Base-by-base conservation (phyloP, 495 filamentous ascomycete genomes). In the Annulohypoxylon maeteangense region DNA sequence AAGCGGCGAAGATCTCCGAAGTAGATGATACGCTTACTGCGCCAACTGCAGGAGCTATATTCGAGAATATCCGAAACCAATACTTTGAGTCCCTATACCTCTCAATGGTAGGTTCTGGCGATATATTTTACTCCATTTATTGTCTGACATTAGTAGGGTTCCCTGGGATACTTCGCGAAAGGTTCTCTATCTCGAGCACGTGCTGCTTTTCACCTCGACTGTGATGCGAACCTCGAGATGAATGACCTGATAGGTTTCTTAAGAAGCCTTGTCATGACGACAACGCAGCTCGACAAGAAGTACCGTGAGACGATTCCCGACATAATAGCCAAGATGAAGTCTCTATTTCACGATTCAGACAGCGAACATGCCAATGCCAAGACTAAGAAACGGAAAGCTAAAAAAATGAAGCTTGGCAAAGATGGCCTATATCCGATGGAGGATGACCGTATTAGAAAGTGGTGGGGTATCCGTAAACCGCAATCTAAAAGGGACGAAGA, bases 121-220 rank as follows among this genome's bases (percentile, higher is more conserved):
- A 4, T 29, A 50, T 20, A 50, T 11, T 27, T 59, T 3, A 45
- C 16, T 31, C 8, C 20, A 36, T 55, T 48, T 22, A 0, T 29
- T 31, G 12, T 45, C 76, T 82, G 62, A 82, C 74, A 61, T 38
- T 47, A n/a, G 11, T 16, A 42, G 89, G 91, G 93, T 22, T 95
- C 95, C 11, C 81, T 98, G 72, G 96, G 95, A 69, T 99, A 97
- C 78, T 99, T 98, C 83, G 92, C 95, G 18, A 99, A 99, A 83
- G 95, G 95, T 1, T 93, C 95, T 3, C 84, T 98, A 20, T 92
- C 96, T n/a, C 87, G 93, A 73, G 93, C 92, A 20, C 87, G 95
- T 59, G 90, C 90, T 51, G 88, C 89, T 34, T 93, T 97, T 67
- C 87, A 91, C 70, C 78, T 87, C 25, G 82, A 87, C 25, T 83